Evolutionary conservation across 164 flowering plant species (phyloP).

Genomic region (Magnolia kwangsiensis): DNA sequence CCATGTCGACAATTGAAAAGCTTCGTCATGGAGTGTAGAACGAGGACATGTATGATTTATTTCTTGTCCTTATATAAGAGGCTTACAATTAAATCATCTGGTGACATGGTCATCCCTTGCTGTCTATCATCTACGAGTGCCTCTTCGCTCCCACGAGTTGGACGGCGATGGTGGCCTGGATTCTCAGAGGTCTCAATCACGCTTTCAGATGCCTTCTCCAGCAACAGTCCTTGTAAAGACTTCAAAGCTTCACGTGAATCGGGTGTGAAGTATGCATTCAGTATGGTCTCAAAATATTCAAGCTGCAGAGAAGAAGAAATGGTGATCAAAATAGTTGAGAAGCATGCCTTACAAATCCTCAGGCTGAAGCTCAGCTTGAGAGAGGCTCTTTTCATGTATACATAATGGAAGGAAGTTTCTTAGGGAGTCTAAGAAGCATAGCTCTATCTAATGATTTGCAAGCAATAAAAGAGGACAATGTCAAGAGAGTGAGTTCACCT

Average conservation of each 20-base stretch:
- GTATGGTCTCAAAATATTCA: slow-evolving; percentile 88
- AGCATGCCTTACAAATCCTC: neutral
- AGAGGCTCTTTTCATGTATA: neutral
- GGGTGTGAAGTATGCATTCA: slow-evolving; percentile 74
- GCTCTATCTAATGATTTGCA: neutral
- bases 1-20: neutral
- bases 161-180: slow-evolving; percentile 81
- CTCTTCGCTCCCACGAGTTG: slow-evolving; percentile 95
- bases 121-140: slow-evolving; percentile 70
- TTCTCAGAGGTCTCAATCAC: slow-evolving; percentile 59
- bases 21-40: neutral
- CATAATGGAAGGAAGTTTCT: neutral
- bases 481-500: slow-evolving; percentile 39
- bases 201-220: slow-evolving; percentile 88
- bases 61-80: neutral
- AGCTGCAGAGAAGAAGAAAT: slow-evolving; percentile 56
- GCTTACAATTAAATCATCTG: slow-evolving; percentile 94
- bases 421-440: neutral
- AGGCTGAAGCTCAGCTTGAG: neutral
- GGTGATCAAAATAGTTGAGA: neutral
- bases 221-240: slow-evolving; percentile 70
- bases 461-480: neutral
- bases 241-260: slow-evolving; percentile 87
- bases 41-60: neutral
- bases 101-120: slow-evolving; percentile 68